Conservation (phyloP, 768 basidiomycete species). For the Termitomyces sp. region DNA sequence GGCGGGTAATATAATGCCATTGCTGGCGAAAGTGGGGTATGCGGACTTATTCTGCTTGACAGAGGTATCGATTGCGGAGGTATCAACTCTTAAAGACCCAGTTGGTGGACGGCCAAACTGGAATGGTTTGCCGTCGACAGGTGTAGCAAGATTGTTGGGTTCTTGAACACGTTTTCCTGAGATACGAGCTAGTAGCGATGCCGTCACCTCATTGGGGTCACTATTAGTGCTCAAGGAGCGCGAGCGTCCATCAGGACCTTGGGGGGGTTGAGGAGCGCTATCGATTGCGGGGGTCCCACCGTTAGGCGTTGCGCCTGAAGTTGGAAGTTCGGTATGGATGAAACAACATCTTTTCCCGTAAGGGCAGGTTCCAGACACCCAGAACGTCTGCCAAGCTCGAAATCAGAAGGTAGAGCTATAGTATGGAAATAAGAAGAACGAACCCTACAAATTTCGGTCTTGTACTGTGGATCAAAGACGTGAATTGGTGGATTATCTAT, state of each 20-base stretch:
- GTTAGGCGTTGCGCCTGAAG: conserved; percentile 48
- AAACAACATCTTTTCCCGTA: conserved; percentile 93
- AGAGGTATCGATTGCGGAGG: conserved; percentile 55
- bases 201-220: conserved; percentile 69
- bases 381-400: conserved; percentile 64
- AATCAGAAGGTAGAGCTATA: conserved; percentile 20
- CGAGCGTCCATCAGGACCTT: conserved; percentile 47
- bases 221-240: conserved; percentile 76
- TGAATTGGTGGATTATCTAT: conserved; percentile 12
- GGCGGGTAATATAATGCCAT: conserved; percentile 54
- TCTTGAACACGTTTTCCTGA: conserved; percentile 62
- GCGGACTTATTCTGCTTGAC: conserved; percentile 83
- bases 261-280: conserved; percentile 51
- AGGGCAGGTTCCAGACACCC: conserved; percentile 90
- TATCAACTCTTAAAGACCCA: conserved; percentile 73
- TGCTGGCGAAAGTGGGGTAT: conserved; percentile 65
- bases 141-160: conserved; percentile 41
- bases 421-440: neutral
- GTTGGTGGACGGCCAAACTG: conserved; percentile 63
- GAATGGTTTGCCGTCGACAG: conserved; percentile 52
- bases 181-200: conserved; percentile 77
- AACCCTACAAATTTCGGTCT: conserved; percentile 91
- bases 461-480: conserved; percentile 53
- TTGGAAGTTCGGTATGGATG: conserved; percentile 85
- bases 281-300: conserved; percentile 28